phyloP scores from a whole-genome alignment of 2,329 filamentous ascomycete genomes.

The Cytospora leucostoma region DNA sequence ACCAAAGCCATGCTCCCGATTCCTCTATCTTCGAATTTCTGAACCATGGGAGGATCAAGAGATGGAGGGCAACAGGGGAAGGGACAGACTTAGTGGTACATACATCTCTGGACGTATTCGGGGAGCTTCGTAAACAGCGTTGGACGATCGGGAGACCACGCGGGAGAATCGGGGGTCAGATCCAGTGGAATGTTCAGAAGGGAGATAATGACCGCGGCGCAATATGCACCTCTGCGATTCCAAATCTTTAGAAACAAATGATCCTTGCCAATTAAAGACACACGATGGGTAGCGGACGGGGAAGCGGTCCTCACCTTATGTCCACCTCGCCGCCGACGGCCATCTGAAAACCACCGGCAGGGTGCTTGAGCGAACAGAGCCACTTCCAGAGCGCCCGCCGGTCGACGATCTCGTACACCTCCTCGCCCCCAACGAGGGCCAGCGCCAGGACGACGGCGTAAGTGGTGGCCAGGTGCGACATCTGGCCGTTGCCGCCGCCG shows the following conservation, averaged over 20 bases:
- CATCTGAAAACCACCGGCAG: conserved; percentile 87
- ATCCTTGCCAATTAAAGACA: background rate
- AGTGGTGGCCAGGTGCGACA: conserved; percentile 83
- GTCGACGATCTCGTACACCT: conserved; percentile 75
- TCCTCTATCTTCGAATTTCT: background rate
- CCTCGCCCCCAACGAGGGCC: conserved; percentile 73
- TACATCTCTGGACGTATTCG: conserved; percentile 80
- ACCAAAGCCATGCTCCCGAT: conserved; percentile 3
- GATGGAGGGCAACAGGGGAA: conserved; percentile 14
- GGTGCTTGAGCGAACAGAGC: conserved; percentile 83
- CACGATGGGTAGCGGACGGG: background rate
- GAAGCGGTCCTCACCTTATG: conserved; percentile 60
- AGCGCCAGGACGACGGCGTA: conserved; percentile 84
- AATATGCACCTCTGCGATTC: conserved; percentile 76
- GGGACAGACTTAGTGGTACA: conserved; percentile 40
- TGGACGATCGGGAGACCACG: conserved; percentile 57
- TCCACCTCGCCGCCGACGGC: conserved; percentile 87
- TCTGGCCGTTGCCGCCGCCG: conserved; percentile 89
- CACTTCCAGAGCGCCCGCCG: conserved; percentile 87
- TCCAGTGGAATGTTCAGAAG: conserved; percentile 81
- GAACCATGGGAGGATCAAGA: background rate
- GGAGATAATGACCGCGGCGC: conserved; percentile 80
- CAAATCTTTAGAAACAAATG: conserved; percentile 18
- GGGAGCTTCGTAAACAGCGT: conserved; percentile 71
- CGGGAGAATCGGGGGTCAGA: conserved; percentile 72